Conservation (phyloP, 306 rosid species). For the Lathyrus aphaca region DNA sequence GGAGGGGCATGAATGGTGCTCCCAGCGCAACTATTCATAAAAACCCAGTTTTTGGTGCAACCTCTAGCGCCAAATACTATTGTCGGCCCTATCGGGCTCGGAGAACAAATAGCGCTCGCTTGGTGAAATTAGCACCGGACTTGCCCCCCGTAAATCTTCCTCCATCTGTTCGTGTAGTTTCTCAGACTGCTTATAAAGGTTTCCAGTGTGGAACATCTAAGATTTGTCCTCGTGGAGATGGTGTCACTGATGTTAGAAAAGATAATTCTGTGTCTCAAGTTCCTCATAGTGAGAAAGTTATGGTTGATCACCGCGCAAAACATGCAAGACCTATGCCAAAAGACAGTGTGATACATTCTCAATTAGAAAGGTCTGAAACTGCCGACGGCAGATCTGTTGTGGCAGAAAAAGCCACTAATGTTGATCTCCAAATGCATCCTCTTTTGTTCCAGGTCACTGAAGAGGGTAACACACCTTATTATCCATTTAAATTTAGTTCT, state of each 20-base stretch:
- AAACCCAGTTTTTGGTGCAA: constrained; percentile 45
- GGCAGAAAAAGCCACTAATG: constrained; percentile 53
- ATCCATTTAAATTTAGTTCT: constrained; percentile 59
- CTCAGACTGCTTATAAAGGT: constrained; percentile 75
- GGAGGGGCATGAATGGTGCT: constrained; percentile 47
- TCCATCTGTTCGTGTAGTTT: constrained; percentile 81
- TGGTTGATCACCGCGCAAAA: constrained; percentile 35
- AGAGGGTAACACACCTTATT: constrained; percentile 60
- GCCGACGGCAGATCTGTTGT: constrained; percentile 49
- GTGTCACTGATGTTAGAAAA: constrained; percentile 45
- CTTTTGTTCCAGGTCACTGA: constrained; percentile 81
- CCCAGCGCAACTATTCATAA: constrained; percentile 42
- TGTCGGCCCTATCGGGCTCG: constrained; percentile 64
- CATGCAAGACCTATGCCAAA: constrained; percentile 39
- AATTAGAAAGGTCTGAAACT: constrained; percentile 47
- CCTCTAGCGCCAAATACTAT: constrained; percentile 50
- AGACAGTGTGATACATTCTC: constrained; percentile 42
- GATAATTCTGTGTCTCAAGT: constrained; percentile 47
- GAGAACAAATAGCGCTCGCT: constrained; percentile 50
- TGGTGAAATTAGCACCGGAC: constrained; percentile 86
- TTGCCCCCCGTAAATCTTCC: constrained; percentile 97
- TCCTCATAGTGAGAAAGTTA: constrained; percentile 49
- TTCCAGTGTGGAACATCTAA: constrained; percentile 53
- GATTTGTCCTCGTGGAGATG: constrained; percentile 52
- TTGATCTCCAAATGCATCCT: constrained; percentile 93